Evolutionary conservation across 176 grass and related monocot species (phyloP).

Genomic region (Ananas comosus): DNA sequence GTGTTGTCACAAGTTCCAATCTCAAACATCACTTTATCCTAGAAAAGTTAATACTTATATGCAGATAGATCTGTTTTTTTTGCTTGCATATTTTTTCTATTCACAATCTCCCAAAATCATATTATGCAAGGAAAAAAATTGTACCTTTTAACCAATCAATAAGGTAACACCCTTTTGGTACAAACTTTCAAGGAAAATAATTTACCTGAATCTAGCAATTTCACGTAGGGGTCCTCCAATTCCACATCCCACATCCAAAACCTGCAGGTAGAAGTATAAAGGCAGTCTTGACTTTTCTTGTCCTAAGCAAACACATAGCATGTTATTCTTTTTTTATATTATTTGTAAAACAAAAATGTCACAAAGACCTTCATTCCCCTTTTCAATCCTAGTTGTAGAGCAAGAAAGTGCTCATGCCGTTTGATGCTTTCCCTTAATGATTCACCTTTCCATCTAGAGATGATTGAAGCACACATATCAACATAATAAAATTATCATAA

Average conservation of each 20-base stretch:
- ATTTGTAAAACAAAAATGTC: background rate
- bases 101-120: background rate
- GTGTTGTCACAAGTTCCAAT: no score
- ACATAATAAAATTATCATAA: constrained; percentile 1
- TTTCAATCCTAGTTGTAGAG: constrained; percentile 79
- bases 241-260: constrained; percentile 90
- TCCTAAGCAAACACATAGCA: background rate
- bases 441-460: constrained; percentile 84
- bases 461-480: background rate
- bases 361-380: constrained; percentile 75
- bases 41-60: no score
- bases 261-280: constrained; percentile 32
- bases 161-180: constrained; percentile 1
- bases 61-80: no score
- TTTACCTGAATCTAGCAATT: constrained; percentile 91
- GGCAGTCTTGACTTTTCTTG: background rate
- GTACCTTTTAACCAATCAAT: background rate
- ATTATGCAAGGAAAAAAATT: background rate
- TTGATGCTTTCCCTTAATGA: constrained; percentile 94
- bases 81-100: no score
- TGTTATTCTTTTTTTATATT: background rate
- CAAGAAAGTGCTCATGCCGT: constrained; percentile 88
- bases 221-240: constrained; percentile 90
- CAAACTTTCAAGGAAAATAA: constrained; percentile 6
- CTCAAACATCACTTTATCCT: no score